Conservation (phyloP, 768 basidiomycete genomes). For the Royoungia palumana region DNA sequence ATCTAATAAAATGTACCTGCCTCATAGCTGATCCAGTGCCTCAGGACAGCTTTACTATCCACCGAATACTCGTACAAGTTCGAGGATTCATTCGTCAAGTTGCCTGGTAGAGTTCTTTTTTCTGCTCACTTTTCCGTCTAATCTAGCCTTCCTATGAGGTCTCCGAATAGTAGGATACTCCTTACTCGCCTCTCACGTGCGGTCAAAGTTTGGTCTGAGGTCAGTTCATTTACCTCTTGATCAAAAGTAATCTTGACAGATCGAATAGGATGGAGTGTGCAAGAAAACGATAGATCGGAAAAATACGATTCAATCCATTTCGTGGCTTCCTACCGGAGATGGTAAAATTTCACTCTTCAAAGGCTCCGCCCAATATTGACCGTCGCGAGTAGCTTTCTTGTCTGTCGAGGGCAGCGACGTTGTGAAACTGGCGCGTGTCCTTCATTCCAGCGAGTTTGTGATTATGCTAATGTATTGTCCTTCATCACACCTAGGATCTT, state of each 20-base stretch:
- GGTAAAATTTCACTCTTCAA: slow-evolving; percentile 28
- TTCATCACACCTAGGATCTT: slow-evolving; percentile 35
- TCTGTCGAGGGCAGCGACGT: slow-evolving; percentile 50
- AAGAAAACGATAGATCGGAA: slow-evolving; percentile 47
- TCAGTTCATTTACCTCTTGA: slow-evolving; percentile 18
- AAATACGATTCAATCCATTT: slow-evolving; percentile 45
- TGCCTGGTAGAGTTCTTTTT: slow-evolving; percentile 38
- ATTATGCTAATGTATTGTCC: slow-evolving; percentile 15
- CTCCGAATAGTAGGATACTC: slow-evolving; percentile 43
- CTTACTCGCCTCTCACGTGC: slow-evolving; percentile 48
- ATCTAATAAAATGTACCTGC: slow-evolving; percentile 2
- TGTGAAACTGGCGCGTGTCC: slow-evolving; percentile 39
- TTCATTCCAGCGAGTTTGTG: slow-evolving; percentile 2
- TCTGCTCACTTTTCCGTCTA: background rate
- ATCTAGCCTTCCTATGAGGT: slow-evolving; percentile 33
- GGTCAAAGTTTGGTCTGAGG: slow-evolving; percentile 53
- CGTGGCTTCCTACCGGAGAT: slow-evolving; percentile 50
- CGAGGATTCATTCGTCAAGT: slow-evolving; percentile 54
- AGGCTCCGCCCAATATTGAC: slow-evolving; percentile 10
- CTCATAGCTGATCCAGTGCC: slow-evolving; percentile 12
- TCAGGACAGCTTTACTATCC: slow-evolving; percentile 42
- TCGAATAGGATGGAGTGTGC: slow-evolving; percentile 47
- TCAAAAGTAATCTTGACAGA: slow-evolving; percentile 5
- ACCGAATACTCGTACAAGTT: slow-evolving; percentile 49
- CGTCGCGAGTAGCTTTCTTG: slow-evolving; percentile 40